Base-by-base conservation (phyloP, 495 filamentous ascomycete genomes). In the Penicillium egyptiacum region DNA sequence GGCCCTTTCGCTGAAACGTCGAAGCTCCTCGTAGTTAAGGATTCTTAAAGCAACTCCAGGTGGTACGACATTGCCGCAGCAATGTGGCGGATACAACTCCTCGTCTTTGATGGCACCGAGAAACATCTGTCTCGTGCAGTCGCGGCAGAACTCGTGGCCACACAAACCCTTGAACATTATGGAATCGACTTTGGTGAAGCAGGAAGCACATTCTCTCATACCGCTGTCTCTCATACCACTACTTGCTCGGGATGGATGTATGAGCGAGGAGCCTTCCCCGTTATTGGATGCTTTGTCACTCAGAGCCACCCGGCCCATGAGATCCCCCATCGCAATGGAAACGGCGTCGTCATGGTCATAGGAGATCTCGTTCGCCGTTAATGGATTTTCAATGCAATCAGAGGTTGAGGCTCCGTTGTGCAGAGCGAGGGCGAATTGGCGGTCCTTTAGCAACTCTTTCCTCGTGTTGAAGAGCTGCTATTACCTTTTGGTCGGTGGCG, bases 31-130 rank as follows among this genome's bases (percentile, higher is more conserved):
- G 43, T 60, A 53, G 9, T 43, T 20, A 2, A 65, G 40, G 5
- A 65, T 28, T 4, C 47, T 37, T 10, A 62, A 4, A 3, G 56
- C 46, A 16, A 39, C 57, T 17, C 37, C 53, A 5, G 56, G 53
- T 2, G 62, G 41, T 0, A 59, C 25, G 7, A 49, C 17, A 17
- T 53, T 23, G 1, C 53, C 53, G 37, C 60, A 62, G 25, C 56
- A 59, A 8, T 57, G 53, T 9, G 62, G 65, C n/a, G 62, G 65
- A 23, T 68, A 68, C 0, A 65, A 28, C 37, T 68, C 59, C 26
- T 68, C 65, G 28, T 68, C 59, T 56, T 39, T 59, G 5, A 57
- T 68, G 1, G 58, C 28, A 5, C 56, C 57, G 11, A 65, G 57
- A 23, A 65, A 60, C 33, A 68, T 48, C 10, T 56, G 39, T n/a